Evolutionary conservation across 805 yeast genomes (phyloP).

Genomic region (Alloascoidea hylecoeti): DNA sequence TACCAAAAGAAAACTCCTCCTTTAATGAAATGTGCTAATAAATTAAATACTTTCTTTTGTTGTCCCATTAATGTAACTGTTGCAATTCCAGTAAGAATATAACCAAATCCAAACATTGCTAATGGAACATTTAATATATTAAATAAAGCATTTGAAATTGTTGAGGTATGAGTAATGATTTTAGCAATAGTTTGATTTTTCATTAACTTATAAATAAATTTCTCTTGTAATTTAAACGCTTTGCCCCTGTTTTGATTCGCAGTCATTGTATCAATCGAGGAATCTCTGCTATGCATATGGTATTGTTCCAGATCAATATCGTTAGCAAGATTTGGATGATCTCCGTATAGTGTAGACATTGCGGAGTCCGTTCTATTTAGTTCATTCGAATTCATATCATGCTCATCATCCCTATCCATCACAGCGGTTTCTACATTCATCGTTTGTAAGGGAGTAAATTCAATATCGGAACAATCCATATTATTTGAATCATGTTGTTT

Average conservation of each 20-base stretch:
- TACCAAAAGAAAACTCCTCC: slow-evolving; percentile 77
- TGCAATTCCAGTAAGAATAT: slow-evolving; percentile 43
- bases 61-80: slow-evolving; percentile 59
- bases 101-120: slow-evolving; percentile 40
- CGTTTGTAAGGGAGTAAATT: neutral
- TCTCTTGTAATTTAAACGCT: no score
- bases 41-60: slow-evolving; percentile 54
- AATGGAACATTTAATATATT: slow-evolving; percentile 34
- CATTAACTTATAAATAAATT: neutral
- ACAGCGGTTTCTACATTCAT: no score
- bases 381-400: neutral
- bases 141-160: slow-evolving; percentile 22
- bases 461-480: no score
- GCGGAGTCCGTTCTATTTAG: neutral
- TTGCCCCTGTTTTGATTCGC: neutral
- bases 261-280: no score
- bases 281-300: neutral
- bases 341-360: neutral
- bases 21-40: slow-evolving; percentile 90
- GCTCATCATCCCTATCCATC: neutral
- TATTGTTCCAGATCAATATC: neutral
- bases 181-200: neutral
- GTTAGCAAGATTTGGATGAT: neutral
- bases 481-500: neutral
- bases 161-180: slow-evolving; percentile 11